Base-by-base conservation (phyloP, 768 basidiomycete genomes). In the Boletellus sp. region DNA sequence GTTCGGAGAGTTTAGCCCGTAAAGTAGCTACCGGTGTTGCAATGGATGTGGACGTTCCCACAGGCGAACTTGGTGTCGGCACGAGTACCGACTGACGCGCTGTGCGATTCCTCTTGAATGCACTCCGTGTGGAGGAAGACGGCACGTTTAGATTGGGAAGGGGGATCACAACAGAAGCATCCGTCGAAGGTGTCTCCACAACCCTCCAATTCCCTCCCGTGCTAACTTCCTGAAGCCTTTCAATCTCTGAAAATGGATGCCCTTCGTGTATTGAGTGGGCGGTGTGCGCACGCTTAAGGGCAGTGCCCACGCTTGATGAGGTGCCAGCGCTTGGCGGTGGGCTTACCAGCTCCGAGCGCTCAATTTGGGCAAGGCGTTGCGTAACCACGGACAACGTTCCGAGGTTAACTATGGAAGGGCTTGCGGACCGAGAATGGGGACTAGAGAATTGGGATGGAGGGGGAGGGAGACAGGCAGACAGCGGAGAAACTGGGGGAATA, bases 371-470 rank as follows among this genome's bases (percentile, higher is more conserved):
- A 13, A 85, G 73, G 32, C 85, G 80, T 54, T 83, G 78, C 51
- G 77, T 79, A 40, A 88, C 86, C 20, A 87, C 77, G 7, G 84
- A 86, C 34, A 79, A 65, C 47, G 75, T 74, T 51, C 74, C 78
- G 15, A 87, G 73, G 50, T 85, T 81, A 23, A 76, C 68, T 38
- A 87, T 78, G 8, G 85, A 87, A 5, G 84, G 80, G 50, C 80
- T 85, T 47, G 62, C 69, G 17, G 63, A 60, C 46, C 62, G 71
- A 51, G 59, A 63, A 19, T 48, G 45, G 39, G 65, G 65, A 40
- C 58, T 50, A 17, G 64, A 61, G 16, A 55, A 7, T 31, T 55
- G 67, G 40, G 64, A 61, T 17, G 62, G 67, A 8, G 60, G 58
- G 7, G 50, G 58, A 19, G 65, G 59, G 31, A 54, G 62, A 17